Base-by-base conservation (phyloP, 1,139 yeast genomes). In the Komagataea norvegica region DNA sequence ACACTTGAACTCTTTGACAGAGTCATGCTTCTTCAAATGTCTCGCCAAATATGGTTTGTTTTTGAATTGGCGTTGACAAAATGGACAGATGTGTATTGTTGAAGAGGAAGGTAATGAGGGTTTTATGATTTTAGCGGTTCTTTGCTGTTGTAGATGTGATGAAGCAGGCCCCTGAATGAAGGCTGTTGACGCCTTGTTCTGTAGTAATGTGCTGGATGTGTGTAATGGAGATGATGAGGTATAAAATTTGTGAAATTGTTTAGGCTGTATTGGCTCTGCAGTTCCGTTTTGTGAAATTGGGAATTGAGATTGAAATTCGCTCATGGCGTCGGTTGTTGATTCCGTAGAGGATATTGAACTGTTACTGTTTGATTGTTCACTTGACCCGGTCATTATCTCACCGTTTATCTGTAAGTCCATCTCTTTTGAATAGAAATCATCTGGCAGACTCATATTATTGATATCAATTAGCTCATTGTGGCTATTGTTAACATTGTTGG, bases 1-100 rank as follows among this genome's bases (percentile, higher is more conserved):
- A 58, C 96, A 87, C 34, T 74, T 70, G 61, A 83, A 86, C 8
- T 94, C 95, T 64, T 85, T 86, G 38, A 71, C 71, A 14, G 67
- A 61, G 5, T 86, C 81, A 57, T 87, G 96, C 58, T 86, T 86
- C 63, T 85, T 85, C 62, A 83, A 60, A 60, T 87, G 96, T 47
- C 95, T 77, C 0, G 95, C 83, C 45, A 87, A 67, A 58, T 87
- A 87, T n/a, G 95, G 93, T 57, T 86, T 78, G 46, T 85, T 79
- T 48, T 79, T 75, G 63, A 87, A 87, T 20, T 70, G 69, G 1
- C 93, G 79, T 34, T 73, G 73, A 63, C 96, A 87, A 58, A 63
- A 76, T 46, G 67, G 77, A 61, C 72, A 84, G 44, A 64, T 59
- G 44, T 59, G 63, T 16, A 52, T 39, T 1, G 45, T 38, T 20